Conservation (phyloP, 2,329 filamentous ascomycete genomes). For the Penicillium fuscoglaucum region DNA sequence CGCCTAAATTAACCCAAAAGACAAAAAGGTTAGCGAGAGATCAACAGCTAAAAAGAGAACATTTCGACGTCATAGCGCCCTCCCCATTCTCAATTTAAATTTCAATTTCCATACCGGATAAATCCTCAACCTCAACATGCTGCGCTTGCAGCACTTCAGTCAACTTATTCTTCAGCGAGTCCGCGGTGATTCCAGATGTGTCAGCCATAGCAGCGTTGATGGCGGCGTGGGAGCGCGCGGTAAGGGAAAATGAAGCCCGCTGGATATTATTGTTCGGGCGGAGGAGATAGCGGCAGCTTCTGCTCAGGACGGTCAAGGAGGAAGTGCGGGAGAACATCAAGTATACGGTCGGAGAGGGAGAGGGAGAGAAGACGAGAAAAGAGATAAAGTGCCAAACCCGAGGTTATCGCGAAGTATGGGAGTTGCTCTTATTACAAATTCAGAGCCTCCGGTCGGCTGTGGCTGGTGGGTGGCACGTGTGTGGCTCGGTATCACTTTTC, state of each 20-base stretch:
- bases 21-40: slow-evolving; percentile 1
- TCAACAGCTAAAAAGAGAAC: slow-evolving; percentile 1
- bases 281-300: slow-evolving; percentile 43
- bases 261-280: slow-evolving; percentile 27
- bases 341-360: slow-evolving; percentile 17
- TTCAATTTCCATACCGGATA: slow-evolving; percentile 68
- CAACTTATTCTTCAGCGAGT: slow-evolving; percentile 68
- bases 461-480: slow-evolving; percentile 28
- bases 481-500: slow-evolving; percentile 5
- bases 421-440: slow-evolving; percentile 26
- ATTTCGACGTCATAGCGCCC: not conserved
- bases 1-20: slow-evolving; percentile 50
- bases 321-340: slow-evolving; percentile 43
- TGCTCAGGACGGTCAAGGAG: slow-evolving; percentile 35
- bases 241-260: slow-evolving; percentile 36
- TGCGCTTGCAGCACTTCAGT: slow-evolving; percentile 68
- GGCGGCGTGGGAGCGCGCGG: slow-evolving; percentile 35
- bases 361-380: not conserved
- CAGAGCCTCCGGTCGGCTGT: slow-evolving; percentile 16
- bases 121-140: slow-evolving; percentile 85
- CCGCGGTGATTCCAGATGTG: slow-evolving; percentile 68
- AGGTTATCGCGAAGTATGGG: slow-evolving; percentile 17
- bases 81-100: not conserved
- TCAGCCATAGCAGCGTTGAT: slow-evolving; percentile 46
- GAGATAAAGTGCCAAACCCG: slow-evolving; percentile 6